These are phyloP conservation scores for Beta vulgaris DNA, from an alignment of 148 eudicot species.

Conservation along the genomic window DNA sequence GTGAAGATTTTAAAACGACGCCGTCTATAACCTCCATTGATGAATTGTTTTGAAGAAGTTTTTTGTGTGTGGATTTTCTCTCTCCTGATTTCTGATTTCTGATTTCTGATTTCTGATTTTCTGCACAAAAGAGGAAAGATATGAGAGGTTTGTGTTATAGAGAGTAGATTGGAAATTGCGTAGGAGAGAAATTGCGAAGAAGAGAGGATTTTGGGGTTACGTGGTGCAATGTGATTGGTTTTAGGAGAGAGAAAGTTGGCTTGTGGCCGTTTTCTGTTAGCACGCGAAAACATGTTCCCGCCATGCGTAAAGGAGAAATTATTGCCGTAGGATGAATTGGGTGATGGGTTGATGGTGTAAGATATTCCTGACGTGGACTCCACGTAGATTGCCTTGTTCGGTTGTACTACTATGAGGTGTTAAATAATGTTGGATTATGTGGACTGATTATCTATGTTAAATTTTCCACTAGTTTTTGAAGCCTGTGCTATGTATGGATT, in stretches of 20 bases:
- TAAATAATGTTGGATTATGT: too few species aligned
- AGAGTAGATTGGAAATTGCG: too few species aligned
- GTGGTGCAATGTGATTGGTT: slow-evolving; percentile 39
- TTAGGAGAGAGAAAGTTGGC: slow-evolving; percentile 12
- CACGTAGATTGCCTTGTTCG: slow-evolving; percentile 8
- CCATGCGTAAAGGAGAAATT: slow-evolving; percentile 22
- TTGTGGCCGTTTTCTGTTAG: slow-evolving; percentile 34
- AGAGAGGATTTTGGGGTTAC: not conserved
- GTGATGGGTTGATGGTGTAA: slow-evolving; percentile 1
- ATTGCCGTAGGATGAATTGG: slow-evolving; percentile 21
- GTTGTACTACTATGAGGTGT: too few species aligned
- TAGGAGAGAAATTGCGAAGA: too few species aligned
- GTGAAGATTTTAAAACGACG: slow-evolving; percentile 13
- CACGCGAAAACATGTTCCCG: slow-evolving; percentile 39
- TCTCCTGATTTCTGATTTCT: not conserved
- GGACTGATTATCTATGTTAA: too few species aligned
- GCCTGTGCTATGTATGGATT: too few species aligned
- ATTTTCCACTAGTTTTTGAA: too few species aligned
- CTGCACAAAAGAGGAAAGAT: not conserved
- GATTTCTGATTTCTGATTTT: not conserved
- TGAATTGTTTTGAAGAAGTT: not conserved
- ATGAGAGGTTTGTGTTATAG: not conserved
- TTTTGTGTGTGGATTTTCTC: not conserved
- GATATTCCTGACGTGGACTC: slow-evolving; percentile 14
- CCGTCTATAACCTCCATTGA: slow-evolving; percentile 37